Evolutionary conservation across 2,329 filamentous ascomycete species (phyloP).

Genomic region (Pyrenophora seminiperda): DNA sequence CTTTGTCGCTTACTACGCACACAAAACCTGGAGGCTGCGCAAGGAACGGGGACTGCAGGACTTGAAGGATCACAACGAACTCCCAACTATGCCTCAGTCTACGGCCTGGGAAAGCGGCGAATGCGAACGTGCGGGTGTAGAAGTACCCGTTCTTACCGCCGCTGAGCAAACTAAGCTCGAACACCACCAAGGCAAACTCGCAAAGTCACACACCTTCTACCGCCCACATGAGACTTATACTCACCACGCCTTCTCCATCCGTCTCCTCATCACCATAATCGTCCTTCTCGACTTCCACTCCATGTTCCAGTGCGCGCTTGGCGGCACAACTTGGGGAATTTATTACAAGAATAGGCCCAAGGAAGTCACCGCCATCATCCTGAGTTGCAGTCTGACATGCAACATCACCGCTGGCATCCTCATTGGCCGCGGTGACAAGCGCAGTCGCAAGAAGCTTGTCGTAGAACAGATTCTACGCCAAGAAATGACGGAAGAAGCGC

Average conservation of each 20-base stretch:
- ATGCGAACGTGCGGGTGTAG: conserved; percentile 21
- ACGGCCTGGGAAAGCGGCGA: conserved; percentile 50
- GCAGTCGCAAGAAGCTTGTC: conserved; percentile 83
- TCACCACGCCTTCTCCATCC: conserved; percentile 77
- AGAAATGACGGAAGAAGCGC: conserved; percentile 70
- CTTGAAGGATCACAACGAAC: conserved; percentile 70
- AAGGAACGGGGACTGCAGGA: conserved; percentile 64
- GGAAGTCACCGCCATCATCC: conserved; percentile 80
- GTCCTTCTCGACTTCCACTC: conserved; percentile 79
- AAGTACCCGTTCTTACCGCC: conserved; percentile 65
- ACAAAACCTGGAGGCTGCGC: conserved; percentile 67
- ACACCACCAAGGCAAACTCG: conserved; percentile 78
- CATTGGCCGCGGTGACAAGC: conserved; percentile 75
- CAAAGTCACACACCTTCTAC: conserved; percentile 85
- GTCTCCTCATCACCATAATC: conserved; percentile 74
- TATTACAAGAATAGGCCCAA: conserved; percentile 70
- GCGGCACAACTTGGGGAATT: conserved; percentile 79
- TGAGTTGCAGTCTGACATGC: conserved; percentile 75
- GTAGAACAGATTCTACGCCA: conserved; percentile 76
- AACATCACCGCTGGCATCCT: conserved; percentile 78
- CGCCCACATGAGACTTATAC: conserved; percentile 87
- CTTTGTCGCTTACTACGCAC: conserved; percentile 74
- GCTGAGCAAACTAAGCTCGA: conserved; percentile 70
- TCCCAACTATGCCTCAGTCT: conserved; percentile 58
- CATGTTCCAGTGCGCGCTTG: conserved; percentile 78